phyloP scores from a whole-genome alignment of 371 early-diverging fungal species.

The Coemansia sp. region DNA sequence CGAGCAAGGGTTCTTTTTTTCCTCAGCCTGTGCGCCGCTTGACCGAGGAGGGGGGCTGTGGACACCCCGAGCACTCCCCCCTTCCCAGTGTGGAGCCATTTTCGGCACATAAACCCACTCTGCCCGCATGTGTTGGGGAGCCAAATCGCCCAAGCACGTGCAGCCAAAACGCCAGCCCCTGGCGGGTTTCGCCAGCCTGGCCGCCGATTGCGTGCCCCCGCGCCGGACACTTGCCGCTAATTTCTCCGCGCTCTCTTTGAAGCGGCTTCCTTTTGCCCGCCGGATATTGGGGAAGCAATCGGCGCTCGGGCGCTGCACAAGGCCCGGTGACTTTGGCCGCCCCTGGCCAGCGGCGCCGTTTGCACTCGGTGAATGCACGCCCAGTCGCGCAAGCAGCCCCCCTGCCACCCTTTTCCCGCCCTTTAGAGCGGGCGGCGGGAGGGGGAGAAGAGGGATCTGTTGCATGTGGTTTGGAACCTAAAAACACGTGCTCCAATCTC shows the following conservation, averaged over 20 bases:
- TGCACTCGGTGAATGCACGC: neutral
- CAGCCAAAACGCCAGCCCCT: neutral
- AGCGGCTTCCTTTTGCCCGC: neutral
- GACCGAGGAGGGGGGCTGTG: no score
- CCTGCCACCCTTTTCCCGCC: no score
- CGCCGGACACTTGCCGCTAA: no score
- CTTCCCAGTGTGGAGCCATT: neutral
- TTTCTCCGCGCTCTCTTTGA: neutral
- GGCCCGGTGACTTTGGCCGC: slow-evolving; percentile 6
- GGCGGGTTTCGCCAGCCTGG: neutral
- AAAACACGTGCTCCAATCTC: neutral
- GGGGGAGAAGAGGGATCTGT: no score
- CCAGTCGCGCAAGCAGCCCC: neutral
- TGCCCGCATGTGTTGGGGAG: slow-evolving; percentile 11
- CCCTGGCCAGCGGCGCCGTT: neutral
- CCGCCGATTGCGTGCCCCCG: slow-evolving; percentile 2
- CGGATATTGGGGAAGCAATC: no score
- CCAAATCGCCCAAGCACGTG: slow-evolving; percentile 7
- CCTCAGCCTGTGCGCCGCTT: neutral
- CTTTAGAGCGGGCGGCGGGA: no score
- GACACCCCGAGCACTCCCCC: no score
- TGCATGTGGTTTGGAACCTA: no score
- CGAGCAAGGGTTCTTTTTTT: neutral
- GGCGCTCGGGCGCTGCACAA: neutral
- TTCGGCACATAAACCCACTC: slow-evolving; percentile 1